phyloP scores from a whole-genome alignment of 169 alveolate species.

The Sarcocystis neurona region DNA sequence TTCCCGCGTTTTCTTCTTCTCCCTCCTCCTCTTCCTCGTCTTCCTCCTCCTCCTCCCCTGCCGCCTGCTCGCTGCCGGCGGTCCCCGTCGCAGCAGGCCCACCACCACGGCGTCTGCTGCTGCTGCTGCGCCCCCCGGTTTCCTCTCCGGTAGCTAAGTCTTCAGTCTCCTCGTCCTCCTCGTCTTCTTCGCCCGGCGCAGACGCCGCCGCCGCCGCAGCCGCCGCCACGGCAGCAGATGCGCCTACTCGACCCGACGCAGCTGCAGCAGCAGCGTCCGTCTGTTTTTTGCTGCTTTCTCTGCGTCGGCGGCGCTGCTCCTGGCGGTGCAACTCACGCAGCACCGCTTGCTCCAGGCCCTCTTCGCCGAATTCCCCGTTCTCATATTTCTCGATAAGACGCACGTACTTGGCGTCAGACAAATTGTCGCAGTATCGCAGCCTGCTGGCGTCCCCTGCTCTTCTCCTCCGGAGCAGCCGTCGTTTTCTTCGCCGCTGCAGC shows the following conservation, averaged over 20 bases:
- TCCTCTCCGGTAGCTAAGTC: background rate
- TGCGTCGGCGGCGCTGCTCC: background rate
- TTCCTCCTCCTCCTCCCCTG: background rate
- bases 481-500: background rate
- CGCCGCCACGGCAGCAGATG: background rate
- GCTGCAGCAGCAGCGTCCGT: constrained; percentile 4
- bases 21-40: background rate
- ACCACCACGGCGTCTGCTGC: constrained; percentile 20
- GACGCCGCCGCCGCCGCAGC: constrained; percentile 11
- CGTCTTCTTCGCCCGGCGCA: background rate
- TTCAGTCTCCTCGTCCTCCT: background rate
- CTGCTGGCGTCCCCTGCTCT: background rate
- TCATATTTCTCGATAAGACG: constrained; percentile 8
- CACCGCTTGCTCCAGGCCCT: constrained; percentile 28
- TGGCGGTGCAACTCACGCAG: background rate
- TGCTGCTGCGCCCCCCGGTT: background rate
- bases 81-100: background rate
- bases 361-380: constrained; percentile 37
- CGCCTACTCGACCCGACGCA: background rate
- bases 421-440: constrained; percentile 1
- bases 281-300: background rate
- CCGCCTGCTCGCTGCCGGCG: constrained; percentile 22
- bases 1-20: background rate
- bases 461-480: constrained; percentile 19
- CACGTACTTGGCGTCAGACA: constrained; percentile 30